Percentiles rank a stretch among this genome's conserved stretches.
Evolutionary conservation across 306 rosid species (phyloP).

Genomic region (Pachyrhizus erosus): DNA sequence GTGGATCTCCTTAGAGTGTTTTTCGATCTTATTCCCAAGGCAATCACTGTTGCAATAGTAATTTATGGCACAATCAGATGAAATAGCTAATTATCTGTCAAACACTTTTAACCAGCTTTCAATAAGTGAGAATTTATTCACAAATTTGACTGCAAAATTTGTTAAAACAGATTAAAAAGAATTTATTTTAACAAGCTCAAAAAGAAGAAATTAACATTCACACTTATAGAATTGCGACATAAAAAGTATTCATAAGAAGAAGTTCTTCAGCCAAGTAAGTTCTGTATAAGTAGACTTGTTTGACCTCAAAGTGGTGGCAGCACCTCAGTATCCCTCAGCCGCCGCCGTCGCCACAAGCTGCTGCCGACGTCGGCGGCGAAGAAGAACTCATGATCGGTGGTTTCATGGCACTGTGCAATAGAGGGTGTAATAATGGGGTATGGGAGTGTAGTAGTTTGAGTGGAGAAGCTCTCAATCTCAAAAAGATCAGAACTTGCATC

Average conservation of each 20-base stretch:
- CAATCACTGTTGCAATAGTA: too few relatives aligned
- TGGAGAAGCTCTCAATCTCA: constrained; percentile 77
- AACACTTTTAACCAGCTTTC: too few relatives aligned
- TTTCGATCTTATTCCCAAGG: too few relatives aligned
- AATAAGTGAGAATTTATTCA: not conserved
- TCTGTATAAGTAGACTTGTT: not conserved
- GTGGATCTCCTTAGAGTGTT: too few relatives aligned
- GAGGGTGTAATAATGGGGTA: constrained; percentile 46
- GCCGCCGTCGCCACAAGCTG: constrained; percentile 5
- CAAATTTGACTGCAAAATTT: not conserved
- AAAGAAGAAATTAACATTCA: not conserved
- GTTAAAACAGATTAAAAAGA: not conserved
- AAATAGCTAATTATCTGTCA: too few relatives aligned
- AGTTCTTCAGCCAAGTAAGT: not conserved
- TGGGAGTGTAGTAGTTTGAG: constrained; percentile 47
- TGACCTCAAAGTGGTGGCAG: constrained; percentile 1
- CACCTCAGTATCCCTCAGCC: constrained; percentile 36
- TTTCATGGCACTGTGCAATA: constrained; percentile 55
- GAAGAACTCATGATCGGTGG: constrained; percentile 40
- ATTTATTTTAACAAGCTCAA: too few relatives aligned
- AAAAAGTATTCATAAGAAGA: not conserved
- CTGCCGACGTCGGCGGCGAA: not conserved
- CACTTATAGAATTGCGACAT: not conserved
- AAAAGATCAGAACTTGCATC: constrained; percentile 88
- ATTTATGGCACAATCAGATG: too few relatives aligned